Conservation (phyloP, 139 green algal species). For the Desmodesmus armatus region DNA sequence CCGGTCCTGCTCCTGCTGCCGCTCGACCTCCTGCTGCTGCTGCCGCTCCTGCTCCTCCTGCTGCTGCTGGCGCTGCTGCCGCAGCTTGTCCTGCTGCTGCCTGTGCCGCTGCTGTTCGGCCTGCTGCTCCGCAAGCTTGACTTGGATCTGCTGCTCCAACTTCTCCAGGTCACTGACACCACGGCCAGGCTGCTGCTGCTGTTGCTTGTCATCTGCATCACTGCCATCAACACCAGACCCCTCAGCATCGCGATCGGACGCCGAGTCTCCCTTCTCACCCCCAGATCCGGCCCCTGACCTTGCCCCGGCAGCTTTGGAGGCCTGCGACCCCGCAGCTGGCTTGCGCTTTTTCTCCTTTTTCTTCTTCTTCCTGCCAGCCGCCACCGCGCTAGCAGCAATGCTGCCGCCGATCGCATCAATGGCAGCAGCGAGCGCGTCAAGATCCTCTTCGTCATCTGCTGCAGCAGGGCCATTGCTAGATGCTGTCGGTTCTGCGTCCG, state of each 20-base stretch:
- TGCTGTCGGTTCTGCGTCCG: neutral
- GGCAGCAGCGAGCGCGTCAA: slow-evolving; percentile 21
- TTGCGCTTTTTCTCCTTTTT: slow-evolving; percentile 27
- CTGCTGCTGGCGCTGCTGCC: slow-evolving; percentile 9
- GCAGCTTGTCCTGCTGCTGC: slow-evolving; percentile 3
- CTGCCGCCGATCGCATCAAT: slow-evolving; percentile 25
- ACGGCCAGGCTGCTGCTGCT: slow-evolving; percentile 26
- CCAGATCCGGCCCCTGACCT: neutral
- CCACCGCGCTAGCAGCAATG: neutral
- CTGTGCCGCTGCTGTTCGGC: slow-evolving; percentile 12
- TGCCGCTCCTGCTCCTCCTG: neutral
- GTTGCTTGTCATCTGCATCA: neutral
- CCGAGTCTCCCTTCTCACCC: neutral
- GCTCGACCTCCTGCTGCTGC: neutral
- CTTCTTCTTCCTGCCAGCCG: slow-evolving; percentile 21
- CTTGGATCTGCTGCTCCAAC: slow-evolving; percentile 28
- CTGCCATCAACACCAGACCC: neutral
- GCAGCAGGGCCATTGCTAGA: neutral
- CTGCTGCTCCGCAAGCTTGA: neutral
- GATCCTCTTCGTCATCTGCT: neutral
- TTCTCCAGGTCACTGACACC: no score
- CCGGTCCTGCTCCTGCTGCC: neutral
- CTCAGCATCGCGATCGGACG: neutral
- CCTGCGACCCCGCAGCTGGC: neutral
- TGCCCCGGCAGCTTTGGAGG: neutral